Evolutionary conservation across 2,329 filamentous ascomycete genomes (phyloP).

Genomic region (Neurospora sp.): DNA sequence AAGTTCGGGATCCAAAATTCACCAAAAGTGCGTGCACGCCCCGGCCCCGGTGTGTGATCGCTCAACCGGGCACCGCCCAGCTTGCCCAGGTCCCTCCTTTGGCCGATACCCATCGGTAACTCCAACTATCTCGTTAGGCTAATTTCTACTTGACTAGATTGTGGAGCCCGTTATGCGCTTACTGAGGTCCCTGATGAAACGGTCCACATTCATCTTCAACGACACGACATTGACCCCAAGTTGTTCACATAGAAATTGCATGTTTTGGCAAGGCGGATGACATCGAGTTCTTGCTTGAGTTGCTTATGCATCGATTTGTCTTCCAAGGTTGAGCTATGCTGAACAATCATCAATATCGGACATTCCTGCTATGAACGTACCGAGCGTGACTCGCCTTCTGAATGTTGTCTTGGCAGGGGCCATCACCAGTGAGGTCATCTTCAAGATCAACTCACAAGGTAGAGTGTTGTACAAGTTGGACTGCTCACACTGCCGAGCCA

Average conservation of each 20-base stretch:
- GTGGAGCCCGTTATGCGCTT: neutral
- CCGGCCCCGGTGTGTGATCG: neutral
- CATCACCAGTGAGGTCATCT: neutral
- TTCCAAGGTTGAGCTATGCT: neutral
- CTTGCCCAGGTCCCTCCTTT: neutral
- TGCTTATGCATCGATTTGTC: neutral
- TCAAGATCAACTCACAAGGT: neutral
- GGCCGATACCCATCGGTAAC: neutral
- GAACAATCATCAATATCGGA: neutral
- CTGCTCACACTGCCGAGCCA: neutral
- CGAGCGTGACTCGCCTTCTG: neutral
- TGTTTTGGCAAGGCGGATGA: neutral
- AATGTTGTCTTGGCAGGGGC: neutral
- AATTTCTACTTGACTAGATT: neutral
- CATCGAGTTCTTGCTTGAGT: neutral
- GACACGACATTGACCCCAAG: neutral
- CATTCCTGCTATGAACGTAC: neutral
- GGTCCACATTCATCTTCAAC: neutral
- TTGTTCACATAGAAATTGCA: neutral
- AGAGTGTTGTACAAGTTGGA: neutral
- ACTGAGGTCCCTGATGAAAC: neutral
- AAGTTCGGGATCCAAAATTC: conserved; percentile 19
- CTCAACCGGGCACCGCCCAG: neutral
- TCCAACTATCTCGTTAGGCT: neutral
- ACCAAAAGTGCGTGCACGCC: conserved; percentile 16